These are phyloP conservation scores for Acrocalymma vagum DNA, from an alignment of 2,329 filamentous ascomycete genomes.

Conservation along the genomic window DNA sequence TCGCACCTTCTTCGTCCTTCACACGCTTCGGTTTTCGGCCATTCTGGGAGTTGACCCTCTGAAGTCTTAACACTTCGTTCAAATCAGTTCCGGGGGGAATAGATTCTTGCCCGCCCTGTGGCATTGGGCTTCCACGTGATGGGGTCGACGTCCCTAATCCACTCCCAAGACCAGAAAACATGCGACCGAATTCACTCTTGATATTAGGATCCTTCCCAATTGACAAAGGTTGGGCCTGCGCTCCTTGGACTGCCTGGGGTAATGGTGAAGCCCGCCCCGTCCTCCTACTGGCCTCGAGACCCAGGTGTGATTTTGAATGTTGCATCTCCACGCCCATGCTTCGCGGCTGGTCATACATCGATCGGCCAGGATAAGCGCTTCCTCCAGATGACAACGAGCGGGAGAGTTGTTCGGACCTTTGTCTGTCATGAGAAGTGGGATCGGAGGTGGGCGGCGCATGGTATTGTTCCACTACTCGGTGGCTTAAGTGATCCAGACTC, in stretches of 20 bases:
- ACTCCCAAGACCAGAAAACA: constrained; percentile 91
- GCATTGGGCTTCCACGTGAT: constrained; percentile 59
- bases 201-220: constrained; percentile 86
- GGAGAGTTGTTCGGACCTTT: constrained; percentile 42
- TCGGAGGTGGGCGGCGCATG: constrained; percentile 49
- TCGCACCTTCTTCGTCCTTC: constrained; percentile 76
- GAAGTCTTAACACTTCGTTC: constrained; percentile 38
- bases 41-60: constrained; percentile 48
- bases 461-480: constrained; percentile 48
- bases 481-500: constrained; percentile 40
- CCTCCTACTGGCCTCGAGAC: constrained; percentile 77
- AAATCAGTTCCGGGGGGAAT: constrained; percentile 36
- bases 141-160: constrained; percentile 68
- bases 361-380: constrained; percentile 28
- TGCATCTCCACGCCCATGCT: constrained; percentile 63
- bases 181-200: constrained; percentile 92
- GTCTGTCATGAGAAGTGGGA: constrained; percentile 42
- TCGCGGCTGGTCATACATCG: constrained; percentile 48
- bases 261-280: constrained; percentile 86
- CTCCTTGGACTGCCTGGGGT: constrained; percentile 92
- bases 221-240: constrained; percentile 80
- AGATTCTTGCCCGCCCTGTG: constrained; percentile 37
- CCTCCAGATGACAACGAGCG: constrained; percentile 45
- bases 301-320: constrained; percentile 74
- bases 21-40: constrained; percentile 64